Base-by-base conservation (phyloP, 2,329 filamentous ascomycete species). In the Colletotrichum gloeosporioides region DNA sequence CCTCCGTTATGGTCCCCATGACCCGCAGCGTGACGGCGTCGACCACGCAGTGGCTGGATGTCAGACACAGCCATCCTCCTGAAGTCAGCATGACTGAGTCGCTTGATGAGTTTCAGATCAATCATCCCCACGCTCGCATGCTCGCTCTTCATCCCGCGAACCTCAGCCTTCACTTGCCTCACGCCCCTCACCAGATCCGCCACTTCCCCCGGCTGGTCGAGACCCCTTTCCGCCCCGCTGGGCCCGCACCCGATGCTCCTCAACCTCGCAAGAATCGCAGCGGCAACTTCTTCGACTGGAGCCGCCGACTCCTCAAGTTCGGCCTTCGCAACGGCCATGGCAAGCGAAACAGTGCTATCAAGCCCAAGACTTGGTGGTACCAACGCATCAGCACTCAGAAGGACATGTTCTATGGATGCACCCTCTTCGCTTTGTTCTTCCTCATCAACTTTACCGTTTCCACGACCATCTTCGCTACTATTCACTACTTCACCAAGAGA, bases 21-120 rank as follows among this genome's bases (percentile, higher is more conserved):
- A 22, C 59, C n/a, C 74, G 25, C 15, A 65, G 70, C 49, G 6
- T 69, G 29, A 74, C 74, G 6, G 57, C 16, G 1, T 69, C 59
- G 9, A 7, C 22, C 4, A 15, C n/a, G 27, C 9, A 39, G 55
- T 3, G 25, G 36, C 22, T 12, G n/a, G n/a, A 25, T 53, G 44
- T 18, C 15, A 68, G 15, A 18, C 15, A 6, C 34, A 76, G 36
- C 9, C 61, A 32, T 3, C 39, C 61, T 8, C 64, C 64, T 12
- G 31, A 69, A 25, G 70, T 76, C 57, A 76, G 74, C 34, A 34
- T 76, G 16, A 49, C 64, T 3, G 74, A 76, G 49, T 76, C 74
- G 3, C 59, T 74, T 18, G 74, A 76, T 25, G 74, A 76, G 34
- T 76, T 76, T 25, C 74, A 76, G 34, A 25, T 69, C 70, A 69